Evolutionary conservation across 1,139 yeast genomes (phyloP), one percentile per base, ranked within the genome.

Genomic region (Pneumocystis murina): DNA sequence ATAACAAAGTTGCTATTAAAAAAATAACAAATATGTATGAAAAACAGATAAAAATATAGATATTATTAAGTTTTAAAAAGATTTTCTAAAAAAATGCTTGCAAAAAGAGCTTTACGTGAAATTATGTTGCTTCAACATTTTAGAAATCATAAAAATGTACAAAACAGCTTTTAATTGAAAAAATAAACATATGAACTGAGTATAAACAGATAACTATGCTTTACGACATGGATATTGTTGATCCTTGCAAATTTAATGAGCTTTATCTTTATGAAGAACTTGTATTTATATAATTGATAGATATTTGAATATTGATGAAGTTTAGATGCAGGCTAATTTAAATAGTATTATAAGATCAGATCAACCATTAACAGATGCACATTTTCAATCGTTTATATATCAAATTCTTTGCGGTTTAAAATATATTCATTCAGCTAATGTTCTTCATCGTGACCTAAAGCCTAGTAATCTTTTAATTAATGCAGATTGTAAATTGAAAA

Each of bases 391-490:
- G 62, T 92, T 92, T 72, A 82, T 90, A 36, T 91, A 92, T 73
- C 98, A 92, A 76, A 88, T 88, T 20, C 79, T 92, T 63, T 90
- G 96, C 72, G 98, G 98, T 3, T 78, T 92, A 70, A 92, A 92
- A 72, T 89, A 88, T 73, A 91, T 92, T 66, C 98, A 92, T 74
- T 87, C 95, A 3, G 97, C 97, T 2, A 95, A 92, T 72, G 97
- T 92, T 36, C 79, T 92, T 66, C 97, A 92, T 73, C 81, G 98
- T 66, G 98, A 92, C 74, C 79, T 92, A 70, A 92, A 92, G 73
- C 98, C 98, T 0, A 96, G 96, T 0, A 92, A 92, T 71, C 75
- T 92, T 64, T 78, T 92, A 67, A 97, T 92, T 63, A 91, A 91
- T 72, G 96, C 97, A 8, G 97, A 92, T 73, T 92, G 98, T 74